Base-by-base conservation (phyloP, 352 stramenopile genomes). In the Phytophthora tubulina region DNA sequence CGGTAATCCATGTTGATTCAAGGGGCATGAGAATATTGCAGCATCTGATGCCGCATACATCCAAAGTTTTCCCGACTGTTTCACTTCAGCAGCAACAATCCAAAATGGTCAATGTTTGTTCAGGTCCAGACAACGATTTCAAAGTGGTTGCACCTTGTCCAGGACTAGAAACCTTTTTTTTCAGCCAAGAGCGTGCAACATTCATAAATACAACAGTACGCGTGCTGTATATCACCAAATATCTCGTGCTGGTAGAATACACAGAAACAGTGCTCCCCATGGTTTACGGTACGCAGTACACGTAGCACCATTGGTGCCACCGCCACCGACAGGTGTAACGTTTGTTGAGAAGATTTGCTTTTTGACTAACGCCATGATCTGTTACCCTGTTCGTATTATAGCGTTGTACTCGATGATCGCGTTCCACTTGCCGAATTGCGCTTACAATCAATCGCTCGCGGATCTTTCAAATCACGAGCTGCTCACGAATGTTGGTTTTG, bases 161-260 rank as follows among this genome's bases (percentile, higher is more conserved):
- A 10, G 51, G 31, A 32, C 14, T 69, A 17, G 51, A 59, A 33
- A 46, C 46, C 0, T 41, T 70, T 13, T 73, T 67, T 27, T 64
- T 50, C 1, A 33, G 15, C 14, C 14, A 70, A 27, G 64, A 77
- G 15, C 70, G 64, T 17, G 53, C 51, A 31, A 32, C n/a, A 15
- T 77, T 80, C 8, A 70, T 82, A 7, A 62, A 61, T 30, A 70
- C 70, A 36, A 77, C 57, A 15, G 54, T 73, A 4, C 65, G 61
- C 11, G 69, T 82, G 7, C 62, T 82, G 6, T 74, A 72, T 15
- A 72, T 74, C 17, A 75, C 71, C 3, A 74, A 86, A 63, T 86
- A 79, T 30, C 31, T 83, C 17, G 44, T 82, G 13, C 63, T 84
- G 27, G 69, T 78, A 11, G 79, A 84, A 46, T 82, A 79, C 50